Conservation (phyloP, 495 filamentous ascomycete genomes). For the Clohesyomyces aquaticus region DNA sequence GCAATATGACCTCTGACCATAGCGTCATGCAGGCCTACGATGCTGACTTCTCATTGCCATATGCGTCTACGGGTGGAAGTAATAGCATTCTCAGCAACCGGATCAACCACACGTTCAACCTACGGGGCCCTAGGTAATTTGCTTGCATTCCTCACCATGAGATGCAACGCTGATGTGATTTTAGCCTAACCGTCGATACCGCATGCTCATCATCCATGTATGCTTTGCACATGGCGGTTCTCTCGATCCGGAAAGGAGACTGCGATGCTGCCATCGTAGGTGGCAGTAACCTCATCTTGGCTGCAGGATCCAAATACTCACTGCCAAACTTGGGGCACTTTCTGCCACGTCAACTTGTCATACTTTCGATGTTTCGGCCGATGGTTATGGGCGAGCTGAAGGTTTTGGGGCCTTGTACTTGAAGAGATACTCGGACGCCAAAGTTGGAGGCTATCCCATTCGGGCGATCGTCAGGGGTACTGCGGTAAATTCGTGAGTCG, state of each 20-base stretch:
- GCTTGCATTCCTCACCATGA: neutral
- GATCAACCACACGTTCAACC: constrained; percentile 25
- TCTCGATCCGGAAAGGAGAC: constrained; percentile 26
- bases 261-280: constrained; percentile 42
- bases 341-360: constrained; percentile 16
- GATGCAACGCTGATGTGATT: neutral
- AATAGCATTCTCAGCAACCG: constrained; percentile 25
- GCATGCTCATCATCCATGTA: constrained; percentile 39
- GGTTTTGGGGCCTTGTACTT: constrained; percentile 48
- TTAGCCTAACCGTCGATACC: constrained; percentile 23
- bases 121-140: constrained; percentile 37
- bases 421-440: constrained; percentile 47
- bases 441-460: constrained; percentile 47
- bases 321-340: constrained; percentile 19
- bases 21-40: constrained; percentile 17
- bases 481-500: constrained; percentile 41
- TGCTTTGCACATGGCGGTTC: constrained; percentile 41
- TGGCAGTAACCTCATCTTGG: constrained; percentile 54
- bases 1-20: constrained; percentile 22
- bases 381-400: constrained; percentile 34
- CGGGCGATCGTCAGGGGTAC: constrained; percentile 50
- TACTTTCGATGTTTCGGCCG: constrained; percentile 26
- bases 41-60: constrained; percentile 2
- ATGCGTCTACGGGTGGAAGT: constrained; percentile 8
- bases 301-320: neutral